A percentile compares a stretch with the other conserved stretches of the same genome.
Evolutionary conservation across 169 alveolate species (phyloP).

Genomic region (Eimeria sp.): DNA sequence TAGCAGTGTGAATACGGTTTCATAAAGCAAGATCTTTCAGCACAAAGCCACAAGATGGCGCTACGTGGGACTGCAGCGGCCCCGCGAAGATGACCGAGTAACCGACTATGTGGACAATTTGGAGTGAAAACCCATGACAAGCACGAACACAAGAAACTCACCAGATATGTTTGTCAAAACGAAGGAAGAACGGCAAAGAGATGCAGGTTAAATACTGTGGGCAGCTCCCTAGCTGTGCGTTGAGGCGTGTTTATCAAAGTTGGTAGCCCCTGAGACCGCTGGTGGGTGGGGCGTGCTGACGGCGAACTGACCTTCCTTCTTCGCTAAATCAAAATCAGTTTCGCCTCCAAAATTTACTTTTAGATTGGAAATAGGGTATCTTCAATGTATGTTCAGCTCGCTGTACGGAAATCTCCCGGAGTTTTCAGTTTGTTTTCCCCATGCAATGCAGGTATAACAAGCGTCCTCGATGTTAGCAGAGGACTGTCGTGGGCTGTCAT

Average conservation of each 20-base stretch:
- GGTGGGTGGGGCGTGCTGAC: slow-evolving; percentile 62
- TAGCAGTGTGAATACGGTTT: slow-evolving; percentile 6
- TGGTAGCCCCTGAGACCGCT: slow-evolving; percentile 58
- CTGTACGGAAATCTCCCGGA: not conserved
- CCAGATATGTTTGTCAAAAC: not conserved
- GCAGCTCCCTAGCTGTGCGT: not conserved
- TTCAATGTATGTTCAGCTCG: not conserved
- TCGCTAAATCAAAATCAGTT: not conserved
- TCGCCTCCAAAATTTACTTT: not conserved
- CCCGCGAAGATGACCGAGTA: slow-evolving; percentile 48
- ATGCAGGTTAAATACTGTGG: not conserved
- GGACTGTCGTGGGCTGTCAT: not conserved
- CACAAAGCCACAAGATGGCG: slow-evolving; percentile 34
- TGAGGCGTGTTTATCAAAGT: slow-evolving; percentile 33
- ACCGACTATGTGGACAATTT: not conserved
- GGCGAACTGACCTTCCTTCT: not conserved
- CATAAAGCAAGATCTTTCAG: not conserved
- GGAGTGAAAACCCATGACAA: not conserved
- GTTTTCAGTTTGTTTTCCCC: not conserved
- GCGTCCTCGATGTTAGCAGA: not conserved
- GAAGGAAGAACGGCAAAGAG: not conserved
- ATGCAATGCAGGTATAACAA: not conserved
- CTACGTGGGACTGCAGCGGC: slow-evolving; percentile 63
- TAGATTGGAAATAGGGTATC: not conserved
- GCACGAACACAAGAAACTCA: not conserved